phyloP scores from a whole-genome alignment of 495 filamentous ascomycete species.

The Hyaloscypha finlandica region DNA sequence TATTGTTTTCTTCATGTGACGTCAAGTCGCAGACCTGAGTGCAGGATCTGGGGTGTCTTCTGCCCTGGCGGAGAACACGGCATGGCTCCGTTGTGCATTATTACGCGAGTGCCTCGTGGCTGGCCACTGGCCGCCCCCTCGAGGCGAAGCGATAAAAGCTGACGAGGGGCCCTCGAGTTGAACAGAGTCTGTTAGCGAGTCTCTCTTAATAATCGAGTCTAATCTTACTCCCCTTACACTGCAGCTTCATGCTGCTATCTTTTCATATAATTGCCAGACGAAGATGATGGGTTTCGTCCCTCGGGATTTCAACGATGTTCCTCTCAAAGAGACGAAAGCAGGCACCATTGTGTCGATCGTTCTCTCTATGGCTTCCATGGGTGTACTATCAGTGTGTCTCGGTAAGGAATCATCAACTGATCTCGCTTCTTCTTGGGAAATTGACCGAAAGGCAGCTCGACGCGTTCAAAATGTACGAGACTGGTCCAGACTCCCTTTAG shows the following conservation, averaged over 20 bases:
- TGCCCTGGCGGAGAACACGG: neutral
- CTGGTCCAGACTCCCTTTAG: constrained; percentile 47
- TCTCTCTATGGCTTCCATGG: constrained; percentile 43
- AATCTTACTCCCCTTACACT: neutral
- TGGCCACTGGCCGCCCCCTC: neutral
- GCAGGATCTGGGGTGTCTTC: neutral
- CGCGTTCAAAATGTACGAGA: constrained; percentile 24
- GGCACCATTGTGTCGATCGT: constrained; percentile 45
- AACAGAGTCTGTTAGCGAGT: neutral
- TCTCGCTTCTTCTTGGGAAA: neutral
- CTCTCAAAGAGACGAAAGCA: constrained; percentile 33
- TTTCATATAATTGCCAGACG: neutral
- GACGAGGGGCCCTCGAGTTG: neutral
- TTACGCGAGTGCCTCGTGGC: neutral
- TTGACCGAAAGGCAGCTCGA: constrained; percentile 19
- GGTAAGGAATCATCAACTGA: constrained; percentile 38
- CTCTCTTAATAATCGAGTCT: neutral
- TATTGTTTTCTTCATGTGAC: neutral
- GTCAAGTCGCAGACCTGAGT: neutral
- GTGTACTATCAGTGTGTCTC: constrained; percentile 46
- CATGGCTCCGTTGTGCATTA: neutral
- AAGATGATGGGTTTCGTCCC: constrained; percentile 2
- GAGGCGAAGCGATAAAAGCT: neutral
- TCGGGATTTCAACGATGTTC: constrained; percentile 8
- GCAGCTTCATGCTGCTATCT: neutral